A percentile compares a stretch with the other conserved stretches of the same genome.
phyloP scores from a whole-genome alignment of 1,284 basidiomycete genomes.

The Neonothopanus nambi region DNA sequence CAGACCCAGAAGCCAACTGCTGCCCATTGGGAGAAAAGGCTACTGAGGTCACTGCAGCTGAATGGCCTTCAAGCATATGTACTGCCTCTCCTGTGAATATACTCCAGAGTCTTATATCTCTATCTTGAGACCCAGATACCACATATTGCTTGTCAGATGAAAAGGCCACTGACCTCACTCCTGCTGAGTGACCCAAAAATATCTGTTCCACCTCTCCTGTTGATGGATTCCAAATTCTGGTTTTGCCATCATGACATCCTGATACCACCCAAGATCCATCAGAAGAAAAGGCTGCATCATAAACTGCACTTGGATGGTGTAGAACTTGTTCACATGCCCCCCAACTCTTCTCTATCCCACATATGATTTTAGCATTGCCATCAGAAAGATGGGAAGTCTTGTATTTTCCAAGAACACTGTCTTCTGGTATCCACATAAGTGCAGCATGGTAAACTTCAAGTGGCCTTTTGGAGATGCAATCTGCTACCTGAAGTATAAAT shows the following conservation, averaged over 20 bases:
- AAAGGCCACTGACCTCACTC: conserved; percentile 18
- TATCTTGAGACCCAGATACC: conserved; percentile 19
- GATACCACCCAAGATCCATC: neutral
- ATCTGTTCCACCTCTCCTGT: neutral
- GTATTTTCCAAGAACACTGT: too few species aligned
- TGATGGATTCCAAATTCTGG: neutral
- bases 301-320: neutral
- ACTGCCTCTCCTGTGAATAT: conserved; percentile 12
- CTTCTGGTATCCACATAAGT: too few species aligned
- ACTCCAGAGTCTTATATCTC: conserved; percentile 20
- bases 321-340: neutral
- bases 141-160: conserved; percentile 18
- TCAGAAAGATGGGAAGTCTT: too few species aligned
- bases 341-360: too few species aligned
- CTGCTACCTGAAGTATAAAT: too few species aligned
- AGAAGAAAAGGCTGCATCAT: neutral
- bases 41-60: conserved; percentile 13
- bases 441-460: too few species aligned
- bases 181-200: conserved; percentile 13
- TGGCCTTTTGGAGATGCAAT: too few species aligned
- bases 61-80: conserved; percentile 12
- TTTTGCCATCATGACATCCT: neutral
- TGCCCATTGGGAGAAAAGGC: conserved; percentile 18
- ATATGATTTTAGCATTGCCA: too few species aligned
- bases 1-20: conserved; percentile 16